Base-by-base conservation (phyloP, 768 basidiomycete species). In the Mycena galopus region DNA sequence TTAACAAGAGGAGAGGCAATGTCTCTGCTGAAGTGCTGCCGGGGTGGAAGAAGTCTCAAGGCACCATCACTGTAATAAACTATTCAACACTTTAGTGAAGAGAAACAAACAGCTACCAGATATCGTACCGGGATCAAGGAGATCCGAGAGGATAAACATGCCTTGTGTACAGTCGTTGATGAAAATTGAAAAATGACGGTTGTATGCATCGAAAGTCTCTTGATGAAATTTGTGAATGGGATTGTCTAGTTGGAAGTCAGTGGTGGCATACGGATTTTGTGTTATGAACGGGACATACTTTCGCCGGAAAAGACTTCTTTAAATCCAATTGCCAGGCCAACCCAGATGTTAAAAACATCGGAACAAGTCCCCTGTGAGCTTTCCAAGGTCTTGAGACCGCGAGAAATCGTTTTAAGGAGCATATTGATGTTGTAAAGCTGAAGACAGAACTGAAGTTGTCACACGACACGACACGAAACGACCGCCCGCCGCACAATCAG, bases 131-230 rank as follows among this genome's bases (percentile, higher is more conserved):
- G 71, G 65, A 53, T 72, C 65, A 21, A 72, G 59, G 35, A 72
- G 63, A 35, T 72, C 67, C 1, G 65, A 23, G 11, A 67, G 29
- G 11, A 72, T 19, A 42, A 66, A 72, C 56, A 72, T 72, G 3
- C 64, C 60, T 2, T 8, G n/a, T 5, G 71, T 72, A n/a, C 63
- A 67, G 19, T 67, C 60, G 21, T 65, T 67, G 59, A 72, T 67
- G n/a, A 72, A 65, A 30, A 72, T 72, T 6, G 55, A 50, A 56
- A 72, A 72, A 8, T 64, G 71, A 7, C 50, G 57, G 39, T 72
- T 67, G 60, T 66, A 72, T 21, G 56, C 55, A 23, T 55, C 50
- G 3, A 69, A 3, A 0, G 67, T 68, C 27, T 67, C 65, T 35
- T 63, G 58, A 16, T 66, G 57, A 37, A 66, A 61, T 12, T 39